Percentiles rank a stretch among this genome's conserved stretches.
These are phyloP conservation scores for Talaromyces sp. DNA, from an alignment of 2,329 filamentous ascomycete genomes.

Conservation along the genomic window DNA sequence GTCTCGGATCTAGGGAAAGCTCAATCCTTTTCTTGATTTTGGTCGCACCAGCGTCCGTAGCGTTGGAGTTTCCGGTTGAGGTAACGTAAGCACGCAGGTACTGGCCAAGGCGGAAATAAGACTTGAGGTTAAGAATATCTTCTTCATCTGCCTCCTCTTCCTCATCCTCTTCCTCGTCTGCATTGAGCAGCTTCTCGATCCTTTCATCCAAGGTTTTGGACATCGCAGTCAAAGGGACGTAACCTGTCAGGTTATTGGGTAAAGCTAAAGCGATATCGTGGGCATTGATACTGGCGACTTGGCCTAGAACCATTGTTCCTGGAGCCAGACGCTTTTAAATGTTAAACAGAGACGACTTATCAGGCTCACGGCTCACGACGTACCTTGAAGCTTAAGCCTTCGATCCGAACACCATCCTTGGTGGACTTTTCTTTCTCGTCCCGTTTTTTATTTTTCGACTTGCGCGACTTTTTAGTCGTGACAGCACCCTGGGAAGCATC, in stretches of 20 bases:
- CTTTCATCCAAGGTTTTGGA: conserved; percentile 72
- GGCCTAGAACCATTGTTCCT: conserved; percentile 82
- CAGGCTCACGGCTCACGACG: conserved; percentile 16
- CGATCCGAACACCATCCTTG: conserved; percentile 62
- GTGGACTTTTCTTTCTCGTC: conserved; percentile 47
- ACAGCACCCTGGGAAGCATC: conserved; percentile 36
- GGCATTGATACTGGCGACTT: conserved; percentile 73
- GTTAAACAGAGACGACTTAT: conserved; percentile 23
- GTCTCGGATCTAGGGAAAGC: conserved; percentile 72
- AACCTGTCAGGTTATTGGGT: conserved; percentile 88
- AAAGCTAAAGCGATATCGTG: conserved; percentile 76
- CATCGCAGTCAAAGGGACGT: conserved; percentile 85
- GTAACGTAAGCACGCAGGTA: conserved; percentile 80
- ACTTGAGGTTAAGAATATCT: conserved; percentile 64
- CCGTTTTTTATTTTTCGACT: conserved; percentile 44
- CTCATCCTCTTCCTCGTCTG: conserved; percentile 54
- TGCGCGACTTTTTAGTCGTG: conserved; percentile 34
- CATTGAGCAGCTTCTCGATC: conserved; percentile 62
- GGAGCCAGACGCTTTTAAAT: conserved; percentile 65
- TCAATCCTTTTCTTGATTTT: conserved; percentile 79
- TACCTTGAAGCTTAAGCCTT: conserved; percentile 87
- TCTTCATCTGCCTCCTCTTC: conserved; percentile 46
- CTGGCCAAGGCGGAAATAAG: conserved; percentile 76
- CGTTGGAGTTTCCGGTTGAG: conserved; percentile 60
- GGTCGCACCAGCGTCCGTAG: conserved; percentile 44